Percentiles rank a stretch among this genome's conserved stretches.
Evolutionary conservation across 148 eudicot genomes (phyloP).

Genomic region (Spergularia bocconei): DNA sequence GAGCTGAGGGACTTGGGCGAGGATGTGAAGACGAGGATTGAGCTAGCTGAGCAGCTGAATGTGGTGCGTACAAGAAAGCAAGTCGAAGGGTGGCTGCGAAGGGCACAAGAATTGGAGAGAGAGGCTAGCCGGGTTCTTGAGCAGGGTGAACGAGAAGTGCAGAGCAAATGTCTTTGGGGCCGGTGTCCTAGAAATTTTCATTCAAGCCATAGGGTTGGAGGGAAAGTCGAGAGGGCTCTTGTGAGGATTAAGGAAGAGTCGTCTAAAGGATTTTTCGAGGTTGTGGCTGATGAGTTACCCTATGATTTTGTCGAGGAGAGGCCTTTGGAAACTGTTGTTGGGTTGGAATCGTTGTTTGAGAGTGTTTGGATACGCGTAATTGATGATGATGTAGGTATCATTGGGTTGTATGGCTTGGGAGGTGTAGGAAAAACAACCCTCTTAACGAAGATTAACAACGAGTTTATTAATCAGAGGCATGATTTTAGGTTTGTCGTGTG

Average conservation of each 20-base stretch:
- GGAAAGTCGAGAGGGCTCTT: constrained; percentile 26
- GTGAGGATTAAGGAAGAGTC: constrained; percentile 25
- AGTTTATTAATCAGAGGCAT: constrained; percentile 15
- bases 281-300: constrained; percentile 33
- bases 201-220: constrained; percentile 26
- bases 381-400: constrained; percentile 30
- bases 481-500: constrained; percentile 41
- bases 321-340: constrained; percentile 36
- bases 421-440: constrained; percentile 57
- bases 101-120: constrained; percentile 19
- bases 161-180: constrained; percentile 20
- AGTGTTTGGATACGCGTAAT: constrained; percentile 23
- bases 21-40: constrained; percentile 34
- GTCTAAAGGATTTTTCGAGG: constrained; percentile 27
- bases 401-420: constrained; percentile 52
- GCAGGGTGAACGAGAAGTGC: constrained; percentile 24
- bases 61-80: constrained; percentile 26
- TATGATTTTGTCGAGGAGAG: constrained; percentile 32
- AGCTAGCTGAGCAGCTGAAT: constrained; percentile 24
- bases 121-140: constrained; percentile 26
- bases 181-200: constrained; percentile 23
- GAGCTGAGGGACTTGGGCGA: constrained; percentile 24
- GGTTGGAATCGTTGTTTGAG: constrained; percentile 31
- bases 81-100: constrained; percentile 42
- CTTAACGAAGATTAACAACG: constrained; percentile 37